Evolutionary conservation across 768 basidiomycete species (phyloP), one percentile per base, ranked within the genome.

Genomic region (Wakefieldia striispora): DNA sequence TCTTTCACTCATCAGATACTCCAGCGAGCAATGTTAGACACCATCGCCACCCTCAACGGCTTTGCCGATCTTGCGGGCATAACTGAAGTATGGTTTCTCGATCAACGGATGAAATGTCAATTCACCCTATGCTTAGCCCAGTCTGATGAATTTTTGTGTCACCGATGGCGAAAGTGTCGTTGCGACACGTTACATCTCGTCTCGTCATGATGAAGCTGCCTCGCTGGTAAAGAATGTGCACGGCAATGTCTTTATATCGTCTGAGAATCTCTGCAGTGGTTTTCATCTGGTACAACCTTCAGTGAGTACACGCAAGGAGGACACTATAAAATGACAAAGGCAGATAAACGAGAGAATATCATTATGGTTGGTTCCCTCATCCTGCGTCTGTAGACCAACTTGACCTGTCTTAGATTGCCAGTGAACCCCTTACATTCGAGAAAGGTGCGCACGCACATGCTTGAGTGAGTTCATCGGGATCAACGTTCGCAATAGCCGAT

Each of bases 401-500:
- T 43, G 47, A 48, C 35, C 8, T 23, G 37, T n/a, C 27, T 19
- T 49, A 86, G 86, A 83, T 92, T 66, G 89, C 88, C 10, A 91
- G 88, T 57, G 95, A 98, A 59, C 97, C 97, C 1, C 71, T 99
- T 39, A 99, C 97, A 1, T 99, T 98, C 60, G 95, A 99, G 72
- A 79, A 94, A 78, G 89, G 89, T 88, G 45, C 17, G 68, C 54
- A 21, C 24, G 20, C 31, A 42, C 24, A 44, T 27, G 42, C 17
- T 21, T 21, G 14, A 20, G 27, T 29, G 33, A 43, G 17, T 11
- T 43, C 29, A 24, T 33, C n/a, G n/a, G 16, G 24, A 41, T 51
- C 34, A 40, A 37, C 9, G 7, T 20, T 35, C 19, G 19, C 33
- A 16, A 42, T 27, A 68, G 91, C 92, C 43, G 97, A 99, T 67